Conservation (phyloP, 164 flowering plant species). For the Tinospora cordifolia region DNA sequence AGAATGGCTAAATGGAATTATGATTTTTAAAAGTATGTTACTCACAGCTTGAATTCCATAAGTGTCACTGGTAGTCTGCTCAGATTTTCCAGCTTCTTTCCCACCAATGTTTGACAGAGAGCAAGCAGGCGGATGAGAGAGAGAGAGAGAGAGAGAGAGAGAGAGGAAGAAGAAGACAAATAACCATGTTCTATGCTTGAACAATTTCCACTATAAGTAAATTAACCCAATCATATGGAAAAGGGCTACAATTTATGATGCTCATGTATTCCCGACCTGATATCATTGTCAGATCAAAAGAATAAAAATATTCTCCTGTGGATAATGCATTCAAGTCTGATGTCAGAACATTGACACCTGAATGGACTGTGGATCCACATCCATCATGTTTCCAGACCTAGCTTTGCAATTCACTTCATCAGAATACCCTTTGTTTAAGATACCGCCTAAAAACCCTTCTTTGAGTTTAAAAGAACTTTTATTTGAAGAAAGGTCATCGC, state of each 20-base stretch:
- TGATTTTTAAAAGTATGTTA: neutral
- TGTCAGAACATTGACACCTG: neutral
- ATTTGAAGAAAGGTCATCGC: conserved; percentile 12
- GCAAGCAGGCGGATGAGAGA: neutral
- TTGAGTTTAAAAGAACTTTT: conserved; percentile 3
- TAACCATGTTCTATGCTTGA: neutral
- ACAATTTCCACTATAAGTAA: neutral
- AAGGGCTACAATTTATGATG: neutral
- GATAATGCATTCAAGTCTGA: neutral
- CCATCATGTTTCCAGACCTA: conserved; percentile 9
- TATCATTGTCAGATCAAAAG: neutral
- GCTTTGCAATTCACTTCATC: conserved; percentile 13
- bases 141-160: neutral
- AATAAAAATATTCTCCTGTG: neutral
- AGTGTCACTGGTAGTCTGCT: neutral
- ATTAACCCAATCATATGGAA: neutral
- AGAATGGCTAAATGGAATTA: neutral
- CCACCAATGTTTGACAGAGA: neutral
- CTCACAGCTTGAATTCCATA: neutral
- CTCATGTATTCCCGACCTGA: neutral
- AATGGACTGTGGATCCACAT: conserved; percentile 12
- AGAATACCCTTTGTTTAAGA: conserved; percentile 2
- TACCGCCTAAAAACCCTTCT: conserved; percentile 7
- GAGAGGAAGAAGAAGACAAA: neutral
- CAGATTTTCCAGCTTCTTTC: neutral